Base-by-base conservation (phyloP, 2,329 filamentous ascomycete species). In the Thielaviopsis ethacetica region DNA sequence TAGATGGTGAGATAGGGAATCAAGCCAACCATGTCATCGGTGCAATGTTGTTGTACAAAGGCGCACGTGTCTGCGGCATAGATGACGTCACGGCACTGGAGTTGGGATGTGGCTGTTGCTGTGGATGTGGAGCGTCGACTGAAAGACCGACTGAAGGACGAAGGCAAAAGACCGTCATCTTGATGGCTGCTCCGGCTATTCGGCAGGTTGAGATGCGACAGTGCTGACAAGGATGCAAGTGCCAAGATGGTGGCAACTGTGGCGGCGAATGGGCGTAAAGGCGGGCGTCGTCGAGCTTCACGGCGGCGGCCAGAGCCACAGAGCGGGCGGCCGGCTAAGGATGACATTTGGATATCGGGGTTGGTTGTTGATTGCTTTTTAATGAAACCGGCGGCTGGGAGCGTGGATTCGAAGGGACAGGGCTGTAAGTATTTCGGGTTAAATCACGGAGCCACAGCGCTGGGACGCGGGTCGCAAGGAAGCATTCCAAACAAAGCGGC, bases 1-100 rank as follows among this genome's bases (percentile, higher is more conserved):
- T 95, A 98, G 58, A 97, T 76, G 21, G 83, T 79, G 53, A 97
- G 80, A 71, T 98, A 98, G 26, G 88, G 86, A 60, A 96, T 74
- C 62, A 97, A 80, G 30, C 93, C 91, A 58, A 91, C 87, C 71
- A 96, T 88, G 68, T 96, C 89, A 66, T 94, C 89, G 38, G 79
- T 76, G 70, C 93, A 98, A 70, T 96, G 86, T 59, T 78, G 76
- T 64, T 77, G 82, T 60, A 97, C 82, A 71, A 93, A 97, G 64
- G 83, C 83, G 74, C 93, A 98, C 72, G 96, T 82, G 69, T 98
- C 86, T 61, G 76, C 67, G 57, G 83, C 85, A 54, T 80, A 72
- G 70, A 93, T 88, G 59, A 98, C 88, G 38, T 87, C 74, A 61
- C 84, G 84, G 68, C 93, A 98, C 74, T 91, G 53, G 26, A 57